These are phyloP conservation scores for Cladosporium sp. DNA, from an alignment of 2,329 filamentous ascomycete genomes.

Conservation along the genomic window DNA sequence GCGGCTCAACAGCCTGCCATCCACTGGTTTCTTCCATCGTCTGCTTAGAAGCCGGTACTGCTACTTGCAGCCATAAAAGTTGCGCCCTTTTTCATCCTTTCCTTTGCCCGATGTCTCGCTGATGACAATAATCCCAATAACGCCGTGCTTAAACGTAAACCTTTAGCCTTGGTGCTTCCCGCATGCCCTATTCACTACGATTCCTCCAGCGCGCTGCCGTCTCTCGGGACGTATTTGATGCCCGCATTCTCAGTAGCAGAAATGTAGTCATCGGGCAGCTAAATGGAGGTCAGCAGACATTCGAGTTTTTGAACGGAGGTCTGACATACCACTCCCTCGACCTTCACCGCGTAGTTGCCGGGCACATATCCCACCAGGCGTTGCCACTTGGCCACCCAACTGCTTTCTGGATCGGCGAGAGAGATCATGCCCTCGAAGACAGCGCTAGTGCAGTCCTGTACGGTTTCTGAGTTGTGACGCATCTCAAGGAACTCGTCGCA, in stretches of 20 bases:
- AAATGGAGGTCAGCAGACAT: constrained; percentile 13
- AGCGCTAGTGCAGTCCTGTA: constrained; percentile 90
- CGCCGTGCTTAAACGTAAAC: constrained; percentile 12
- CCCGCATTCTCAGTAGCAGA: constrained; percentile 54
- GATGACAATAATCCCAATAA: neutral
- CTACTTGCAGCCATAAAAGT: too few relatives aligned
- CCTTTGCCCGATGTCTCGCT: neutral
- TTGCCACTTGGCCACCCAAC: constrained; percentile 98
- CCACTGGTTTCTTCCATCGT: too few relatives aligned
- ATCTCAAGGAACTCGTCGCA: constrained; percentile 91
- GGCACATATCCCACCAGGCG: constrained; percentile 80
- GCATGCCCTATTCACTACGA: neutral
- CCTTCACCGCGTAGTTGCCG: constrained; percentile 92
- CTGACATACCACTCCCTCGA: constrained; percentile 65
- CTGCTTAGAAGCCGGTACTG: too few relatives aligned
- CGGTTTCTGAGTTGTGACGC: constrained; percentile 64
- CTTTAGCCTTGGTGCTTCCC: neutral
- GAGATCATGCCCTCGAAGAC: constrained; percentile 92
- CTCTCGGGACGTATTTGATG: constrained; percentile 57
- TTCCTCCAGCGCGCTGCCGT: constrained; percentile 19
- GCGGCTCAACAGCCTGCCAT: too few relatives aligned
- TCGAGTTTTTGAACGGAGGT: neutral
- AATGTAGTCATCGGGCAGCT: constrained; percentile 55
- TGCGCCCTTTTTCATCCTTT: neutral
- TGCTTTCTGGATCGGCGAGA: constrained; percentile 72